Conservation (phyloP, 305 asterid species). For the Solanum hybrid region DNA sequence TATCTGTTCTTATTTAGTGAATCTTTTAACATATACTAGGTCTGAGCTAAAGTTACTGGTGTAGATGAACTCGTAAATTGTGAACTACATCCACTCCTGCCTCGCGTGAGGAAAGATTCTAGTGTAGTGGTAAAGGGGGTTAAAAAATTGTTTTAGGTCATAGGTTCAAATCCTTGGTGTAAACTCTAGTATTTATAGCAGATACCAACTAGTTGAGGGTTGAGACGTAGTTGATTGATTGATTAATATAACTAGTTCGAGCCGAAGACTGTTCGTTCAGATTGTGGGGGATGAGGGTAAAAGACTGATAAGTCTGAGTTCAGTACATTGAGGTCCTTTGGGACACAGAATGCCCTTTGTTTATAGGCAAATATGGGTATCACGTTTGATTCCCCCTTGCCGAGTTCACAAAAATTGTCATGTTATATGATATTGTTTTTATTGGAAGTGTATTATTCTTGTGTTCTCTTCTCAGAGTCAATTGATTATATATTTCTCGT, state of each 20-base stretch:
- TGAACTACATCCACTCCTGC: neutral
- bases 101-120: neutral
- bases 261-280: neutral
- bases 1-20: neutral
- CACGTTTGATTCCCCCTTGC: neutral
- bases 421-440: neutral
- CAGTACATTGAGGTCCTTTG: neutral
- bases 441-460: neutral
- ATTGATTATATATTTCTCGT: neutral
- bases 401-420: neutral
- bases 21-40: neutral
- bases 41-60: neutral
- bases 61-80: neutral
- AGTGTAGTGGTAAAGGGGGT: neutral
- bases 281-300: neutral
- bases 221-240: neutral
- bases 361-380: neutral
- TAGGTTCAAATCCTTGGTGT: neutral
- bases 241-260: neutral
- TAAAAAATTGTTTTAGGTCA: neutral
- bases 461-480: neutral
- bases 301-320: neutral
- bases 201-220: neutral
- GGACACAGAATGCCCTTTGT: neutral
- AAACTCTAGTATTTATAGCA: neutral